phyloP scores from a whole-genome alignment of 768 basidiomycete genomes.

The Boletellus ananiceps region DNA sequence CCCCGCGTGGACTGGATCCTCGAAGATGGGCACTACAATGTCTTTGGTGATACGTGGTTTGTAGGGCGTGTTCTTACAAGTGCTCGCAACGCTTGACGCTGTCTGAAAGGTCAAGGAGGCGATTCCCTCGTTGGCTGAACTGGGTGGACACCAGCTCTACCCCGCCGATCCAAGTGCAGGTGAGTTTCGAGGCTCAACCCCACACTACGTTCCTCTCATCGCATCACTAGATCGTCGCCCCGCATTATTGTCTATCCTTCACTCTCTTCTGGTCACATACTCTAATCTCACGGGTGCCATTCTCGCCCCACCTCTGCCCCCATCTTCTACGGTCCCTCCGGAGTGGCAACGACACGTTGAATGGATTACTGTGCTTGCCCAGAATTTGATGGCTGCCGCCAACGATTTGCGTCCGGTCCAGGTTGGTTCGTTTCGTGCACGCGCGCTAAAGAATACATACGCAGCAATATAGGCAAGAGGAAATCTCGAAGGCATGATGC shows the following conservation, averaged over 20 bases:
- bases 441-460: background rate
- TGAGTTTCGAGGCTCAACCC: slow-evolving; percentile 26
- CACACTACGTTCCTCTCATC: slow-evolving; percentile 3
- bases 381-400: slow-evolving; percentile 86
- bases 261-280: slow-evolving; percentile 75
- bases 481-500: slow-evolving; percentile 80
- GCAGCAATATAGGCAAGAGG: slow-evolving; percentile 57
- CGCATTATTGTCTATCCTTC: slow-evolving; percentile 65
- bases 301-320: slow-evolving; percentile 57
- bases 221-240: slow-evolving; percentile 65
- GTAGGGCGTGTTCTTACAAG: slow-evolving; percentile 42
- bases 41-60: slow-evolving; percentile 89
- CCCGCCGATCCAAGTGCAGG: slow-evolving; percentile 67
- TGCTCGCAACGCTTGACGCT: slow-evolving; percentile 15
- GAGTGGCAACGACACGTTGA: slow-evolving; percentile 75
- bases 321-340: slow-evolving; percentile 41
- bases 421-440: slow-evolving; percentile 36
- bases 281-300: slow-evolving; percentile 68
- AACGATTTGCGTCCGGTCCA: slow-evolving; percentile 89
- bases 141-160: slow-evolving; percentile 78
- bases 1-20: slow-evolving; percentile 89
- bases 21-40: slow-evolving; percentile 76
- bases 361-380: slow-evolving; percentile 76
- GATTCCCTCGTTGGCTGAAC: slow-evolving; percentile 75
- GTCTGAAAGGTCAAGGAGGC: slow-evolving; percentile 67